These are phyloP conservation scores for Ceratocystiopsis sp. DNA, from an alignment of 2,329 filamentous ascomycete genomes.

Conservation along the genomic window DNA sequence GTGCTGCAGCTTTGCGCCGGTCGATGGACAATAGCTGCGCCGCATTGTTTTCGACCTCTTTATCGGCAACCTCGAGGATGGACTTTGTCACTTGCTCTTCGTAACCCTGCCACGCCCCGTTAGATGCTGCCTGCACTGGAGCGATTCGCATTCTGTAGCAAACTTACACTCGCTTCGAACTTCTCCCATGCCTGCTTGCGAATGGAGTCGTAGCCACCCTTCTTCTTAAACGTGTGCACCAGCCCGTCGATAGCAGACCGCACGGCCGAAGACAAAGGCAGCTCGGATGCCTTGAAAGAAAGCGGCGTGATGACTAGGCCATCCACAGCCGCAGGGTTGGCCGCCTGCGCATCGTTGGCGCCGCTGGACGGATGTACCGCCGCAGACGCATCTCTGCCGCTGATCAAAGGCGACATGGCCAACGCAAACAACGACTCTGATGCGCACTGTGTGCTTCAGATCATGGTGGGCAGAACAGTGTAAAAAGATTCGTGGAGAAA, in stretches of 20 bases:
- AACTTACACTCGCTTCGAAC: slow-evolving; percentile 49
- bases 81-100: slow-evolving; percentile 49
- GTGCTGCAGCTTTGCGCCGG: slow-evolving; percentile 52
- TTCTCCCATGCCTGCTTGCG: slow-evolving; percentile 63
- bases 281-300: slow-evolving; percentile 51
- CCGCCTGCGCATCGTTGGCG: too few species aligned
- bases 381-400: too few species aligned
- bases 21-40: slow-evolving; percentile 55
- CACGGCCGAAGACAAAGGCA: slow-evolving; percentile 58
- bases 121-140: too few species aligned
- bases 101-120: slow-evolving; percentile 38
- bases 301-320: not conserved
- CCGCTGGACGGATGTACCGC: too few species aligned
- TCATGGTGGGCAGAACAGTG: too few species aligned
- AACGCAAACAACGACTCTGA: too few species aligned
- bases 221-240: slow-evolving; percentile 72
- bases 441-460: too few species aligned
- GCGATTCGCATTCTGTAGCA: too few species aligned
- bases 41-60: slow-evolving; percentile 60
- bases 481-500: too few species aligned
- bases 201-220: slow-evolving; percentile 64
- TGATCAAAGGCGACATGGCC: too few species aligned
- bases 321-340: not conserved
- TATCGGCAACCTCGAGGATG: slow-evolving; percentile 52
- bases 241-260: slow-evolving; percentile 57